phyloP scores from a whole-genome alignment of 2,329 filamentous ascomycete species.

The Alternaria sp. region DNA sequence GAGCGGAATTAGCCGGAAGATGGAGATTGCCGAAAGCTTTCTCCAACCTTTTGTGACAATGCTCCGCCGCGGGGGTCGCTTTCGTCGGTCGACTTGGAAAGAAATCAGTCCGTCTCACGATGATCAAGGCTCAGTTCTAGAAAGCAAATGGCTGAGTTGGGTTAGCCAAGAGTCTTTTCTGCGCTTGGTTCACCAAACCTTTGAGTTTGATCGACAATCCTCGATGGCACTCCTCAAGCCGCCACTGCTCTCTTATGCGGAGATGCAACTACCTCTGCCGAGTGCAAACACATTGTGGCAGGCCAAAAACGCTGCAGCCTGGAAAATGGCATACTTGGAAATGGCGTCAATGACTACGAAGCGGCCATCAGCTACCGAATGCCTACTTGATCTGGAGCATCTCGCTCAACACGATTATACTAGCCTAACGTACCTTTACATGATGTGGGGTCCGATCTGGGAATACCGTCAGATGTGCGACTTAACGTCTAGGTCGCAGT shows the following conservation, averaged over 20 bases:
- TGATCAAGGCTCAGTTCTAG: conserved; percentile 65
- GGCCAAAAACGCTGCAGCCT: conserved; percentile 68
- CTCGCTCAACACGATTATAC: conserved; percentile 46
- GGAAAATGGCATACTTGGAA: conserved; percentile 68
- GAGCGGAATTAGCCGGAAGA: conserved; percentile 67
- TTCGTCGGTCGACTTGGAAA: conserved; percentile 65
- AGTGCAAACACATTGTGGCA: conserved; percentile 70
- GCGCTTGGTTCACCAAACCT: conserved; percentile 71
- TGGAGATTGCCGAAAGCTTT: conserved; percentile 68
- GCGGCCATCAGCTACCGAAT: conserved; percentile 42
- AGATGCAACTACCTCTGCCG: conserved; percentile 72
- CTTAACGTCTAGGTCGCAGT: conserved; percentile 58
- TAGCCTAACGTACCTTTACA: conserved; percentile 69
- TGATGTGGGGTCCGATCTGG: conserved; percentile 70
- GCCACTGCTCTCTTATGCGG: conserved; percentile 72
- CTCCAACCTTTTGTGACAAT: conserved; percentile 64
- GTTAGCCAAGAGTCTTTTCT: conserved; percentile 72
- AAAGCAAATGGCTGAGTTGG: conserved; percentile 73
- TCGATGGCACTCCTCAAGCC: conserved; percentile 73
- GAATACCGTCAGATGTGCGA: conserved; percentile 70
- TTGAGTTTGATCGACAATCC: conserved; percentile 70
- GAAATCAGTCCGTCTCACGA: conserved; percentile 60
- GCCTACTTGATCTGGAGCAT: conserved; percentile 38
- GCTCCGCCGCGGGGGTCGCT: conserved; percentile 66
- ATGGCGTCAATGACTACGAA: conserved; percentile 28